Conservation (phyloP, 495 filamentous ascomycete species). For the Oidiodendron maius region DNA sequence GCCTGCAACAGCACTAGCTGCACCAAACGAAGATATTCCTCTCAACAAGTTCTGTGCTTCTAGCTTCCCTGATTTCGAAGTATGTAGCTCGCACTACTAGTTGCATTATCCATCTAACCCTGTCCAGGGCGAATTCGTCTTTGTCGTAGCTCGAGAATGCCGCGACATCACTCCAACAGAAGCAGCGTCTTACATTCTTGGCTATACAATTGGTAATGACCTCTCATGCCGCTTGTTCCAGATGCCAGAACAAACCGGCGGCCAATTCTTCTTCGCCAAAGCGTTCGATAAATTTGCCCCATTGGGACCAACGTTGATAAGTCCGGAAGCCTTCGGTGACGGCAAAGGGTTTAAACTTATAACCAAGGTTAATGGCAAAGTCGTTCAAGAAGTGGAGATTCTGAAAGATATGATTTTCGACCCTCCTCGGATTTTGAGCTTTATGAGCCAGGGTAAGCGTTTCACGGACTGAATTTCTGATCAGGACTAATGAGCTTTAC, state of each 20-base stretch:
- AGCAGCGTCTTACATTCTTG: conserved; percentile 32
- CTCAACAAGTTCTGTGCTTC: conserved; percentile 32
- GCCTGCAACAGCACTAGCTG: conserved; percentile 29
- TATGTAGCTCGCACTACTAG: conserved; percentile 7
- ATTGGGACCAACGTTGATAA: conserved; percentile 34
- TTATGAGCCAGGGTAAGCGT: conserved; percentile 25
- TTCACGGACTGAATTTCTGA: not conserved
- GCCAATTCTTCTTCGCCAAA: conserved; percentile 40
- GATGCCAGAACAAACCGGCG: conserved; percentile 28
- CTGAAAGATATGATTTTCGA: conserved; percentile 31
- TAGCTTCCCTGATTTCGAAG: conserved; percentile 31
- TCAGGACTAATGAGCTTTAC: too few species aligned
- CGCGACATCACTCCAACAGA: conserved; percentile 28
- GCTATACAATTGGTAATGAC: conserved; percentile 43
- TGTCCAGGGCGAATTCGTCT: conserved; percentile 27
- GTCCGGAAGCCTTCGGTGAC: conserved; percentile 21
- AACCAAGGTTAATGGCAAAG: conserved; percentile 35
- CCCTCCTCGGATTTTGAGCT: conserved; percentile 22
- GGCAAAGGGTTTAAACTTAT: conserved; percentile 19
- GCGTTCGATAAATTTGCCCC: conserved; percentile 43
- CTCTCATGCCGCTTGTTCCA: conserved; percentile 37
- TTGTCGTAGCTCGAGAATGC: conserved; percentile 32
- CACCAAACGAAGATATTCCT: conserved; percentile 29
- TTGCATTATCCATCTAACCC: not conserved
- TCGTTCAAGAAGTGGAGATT: conserved; percentile 26